A percentile compares a stretch with the other conserved stretches of the same genome.
Conservation (phyloP, 768 basidiomycete genomes). For the Collybiopsis luxurians region DNA sequence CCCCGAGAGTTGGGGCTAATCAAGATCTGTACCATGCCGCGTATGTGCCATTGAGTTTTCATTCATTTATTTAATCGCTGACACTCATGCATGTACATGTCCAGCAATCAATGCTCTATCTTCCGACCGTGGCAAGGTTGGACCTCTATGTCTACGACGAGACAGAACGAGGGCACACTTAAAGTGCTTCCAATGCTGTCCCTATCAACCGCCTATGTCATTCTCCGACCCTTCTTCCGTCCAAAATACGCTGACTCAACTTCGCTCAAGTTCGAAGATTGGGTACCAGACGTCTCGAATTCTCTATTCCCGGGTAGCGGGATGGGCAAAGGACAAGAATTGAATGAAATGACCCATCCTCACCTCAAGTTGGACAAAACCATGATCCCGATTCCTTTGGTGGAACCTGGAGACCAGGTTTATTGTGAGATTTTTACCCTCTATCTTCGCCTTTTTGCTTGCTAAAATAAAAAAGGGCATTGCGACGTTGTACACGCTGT, state of each 20-base stretch:
- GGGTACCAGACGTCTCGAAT: constrained; percentile 51
- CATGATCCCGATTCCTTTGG: constrained; percentile 56
- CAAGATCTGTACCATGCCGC: constrained; percentile 63
- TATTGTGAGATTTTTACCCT: constrained; percentile 36
- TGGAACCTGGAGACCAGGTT: constrained; percentile 64
- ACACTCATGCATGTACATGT: constrained; percentile 5
- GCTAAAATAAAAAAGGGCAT: constrained; percentile 34
- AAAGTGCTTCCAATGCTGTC: constrained; percentile 57
- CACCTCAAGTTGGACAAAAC: constrained; percentile 54
- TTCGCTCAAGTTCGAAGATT: constrained; percentile 44
- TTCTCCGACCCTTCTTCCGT: constrained; percentile 68
- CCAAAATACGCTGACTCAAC: constrained; percentile 20
- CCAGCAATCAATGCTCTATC: constrained; percentile 50
- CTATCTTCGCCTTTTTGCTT: neutral
- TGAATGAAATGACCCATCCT: constrained; percentile 56
- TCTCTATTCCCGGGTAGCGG: constrained; percentile 53
- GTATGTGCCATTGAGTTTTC: constrained; percentile 31
- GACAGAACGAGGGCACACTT: constrained; percentile 60
- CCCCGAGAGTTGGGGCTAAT: constrained; percentile 44
- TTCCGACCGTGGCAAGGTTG: constrained; percentile 61
- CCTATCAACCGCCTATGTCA: constrained; percentile 55
- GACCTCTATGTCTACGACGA: constrained; percentile 52
- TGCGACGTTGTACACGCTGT: constrained; percentile 58
- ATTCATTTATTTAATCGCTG: neutral
- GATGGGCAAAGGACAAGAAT: constrained; percentile 53